Conservation (phyloP, 169 alveolate species). For the Babesia caballi region DNA sequence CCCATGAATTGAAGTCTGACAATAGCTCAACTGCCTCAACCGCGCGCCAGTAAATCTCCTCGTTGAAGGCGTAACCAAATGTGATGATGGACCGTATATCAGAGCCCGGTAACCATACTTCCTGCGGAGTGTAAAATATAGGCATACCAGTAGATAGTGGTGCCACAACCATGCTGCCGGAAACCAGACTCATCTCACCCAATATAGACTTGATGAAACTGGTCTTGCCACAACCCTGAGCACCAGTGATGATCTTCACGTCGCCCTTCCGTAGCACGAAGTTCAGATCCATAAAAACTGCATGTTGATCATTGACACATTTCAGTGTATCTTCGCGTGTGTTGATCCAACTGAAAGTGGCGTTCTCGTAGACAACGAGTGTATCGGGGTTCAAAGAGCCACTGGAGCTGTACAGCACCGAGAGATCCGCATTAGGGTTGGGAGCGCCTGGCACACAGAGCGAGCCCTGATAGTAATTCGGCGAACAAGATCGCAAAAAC, state of each 20-base stretch:
- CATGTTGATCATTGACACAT: not conserved
- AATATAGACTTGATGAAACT: slow-evolving; percentile 55
- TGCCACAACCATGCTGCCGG: slow-evolving; percentile 63
- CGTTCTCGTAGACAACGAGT: slow-evolving; percentile 28
- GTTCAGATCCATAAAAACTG: not conserved
- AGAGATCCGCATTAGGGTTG: not conserved
- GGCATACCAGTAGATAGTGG: slow-evolving; percentile 59
- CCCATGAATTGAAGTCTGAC: slow-evolving; percentile 56
- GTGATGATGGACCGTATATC: slow-evolving; percentile 50
- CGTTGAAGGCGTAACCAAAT: slow-evolving; percentile 44
- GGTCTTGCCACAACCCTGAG: slow-evolving; percentile 61
- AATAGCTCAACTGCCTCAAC: slow-evolving; percentile 30
- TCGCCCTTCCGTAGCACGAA: slow-evolving; percentile 51
- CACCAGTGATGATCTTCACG: slow-evolving; percentile 43
- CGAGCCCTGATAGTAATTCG: slow-evolving; percentile 31
- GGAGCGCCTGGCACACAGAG: not conserved
- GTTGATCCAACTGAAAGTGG: slow-evolving; percentile 38
- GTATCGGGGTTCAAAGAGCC: no score
- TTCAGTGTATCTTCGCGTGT: slow-evolving; percentile 2
- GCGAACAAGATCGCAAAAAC: slow-evolving; percentile 36
- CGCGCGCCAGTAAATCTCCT: slow-evolving; percentile 24
- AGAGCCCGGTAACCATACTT: slow-evolving; percentile 48
- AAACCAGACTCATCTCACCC: slow-evolving; percentile 63
- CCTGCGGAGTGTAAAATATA: slow-evolving; percentile 61
- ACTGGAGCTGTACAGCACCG: not conserved